Evolutionary conservation across 1,284 basidiomycete genomes (phyloP).

Genomic region (Golubevia pallescens): DNA sequence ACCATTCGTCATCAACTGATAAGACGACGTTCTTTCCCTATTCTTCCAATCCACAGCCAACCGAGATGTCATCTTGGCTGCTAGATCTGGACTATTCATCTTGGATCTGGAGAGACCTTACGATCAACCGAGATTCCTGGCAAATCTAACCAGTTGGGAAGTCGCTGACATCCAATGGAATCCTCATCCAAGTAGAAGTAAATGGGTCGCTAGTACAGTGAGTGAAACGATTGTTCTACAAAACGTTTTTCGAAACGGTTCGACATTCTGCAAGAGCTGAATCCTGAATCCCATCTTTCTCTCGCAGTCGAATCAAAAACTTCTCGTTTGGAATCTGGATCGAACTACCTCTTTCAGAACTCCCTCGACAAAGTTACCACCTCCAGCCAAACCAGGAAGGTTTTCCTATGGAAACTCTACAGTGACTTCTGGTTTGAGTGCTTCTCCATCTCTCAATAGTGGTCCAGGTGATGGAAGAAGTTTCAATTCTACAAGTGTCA

Average conservation of each 20-base stretch:
- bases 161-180: slow-evolving; percentile 95
- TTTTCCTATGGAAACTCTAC: too few relatives aligned
- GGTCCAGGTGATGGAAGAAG: too few relatives aligned
- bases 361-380: too few relatives aligned
- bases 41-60: slow-evolving; percentile 24
- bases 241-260: neutral
- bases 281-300: neutral
- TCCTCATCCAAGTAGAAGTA: slow-evolving; percentile 80
- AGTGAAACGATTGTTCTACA: neutral
- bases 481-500: too few relatives aligned
- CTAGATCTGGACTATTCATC: slow-evolving; percentile 89
- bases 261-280: neutral
- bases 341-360: slow-evolving; percentile 6
- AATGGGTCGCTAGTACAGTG: slow-evolving; percentile 87
- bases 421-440: too few relatives aligned
- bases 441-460: too few relatives aligned
- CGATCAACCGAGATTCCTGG: slow-evolving; percentile 86
- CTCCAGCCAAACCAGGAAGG: too few relatives aligned
- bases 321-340: slow-evolving; percentile 92
- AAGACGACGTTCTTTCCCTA: neutral
- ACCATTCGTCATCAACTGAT: neutral
- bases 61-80: slow-evolving; percentile 60
- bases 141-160: slow-evolving; percentile 95
- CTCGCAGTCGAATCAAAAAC: slow-evolving; percentile 79
- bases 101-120: slow-evolving; percentile 88